Evolutionary conservation across 305 asterid genomes (phyloP).

Genomic region (Fraxinus albicans): DNA sequence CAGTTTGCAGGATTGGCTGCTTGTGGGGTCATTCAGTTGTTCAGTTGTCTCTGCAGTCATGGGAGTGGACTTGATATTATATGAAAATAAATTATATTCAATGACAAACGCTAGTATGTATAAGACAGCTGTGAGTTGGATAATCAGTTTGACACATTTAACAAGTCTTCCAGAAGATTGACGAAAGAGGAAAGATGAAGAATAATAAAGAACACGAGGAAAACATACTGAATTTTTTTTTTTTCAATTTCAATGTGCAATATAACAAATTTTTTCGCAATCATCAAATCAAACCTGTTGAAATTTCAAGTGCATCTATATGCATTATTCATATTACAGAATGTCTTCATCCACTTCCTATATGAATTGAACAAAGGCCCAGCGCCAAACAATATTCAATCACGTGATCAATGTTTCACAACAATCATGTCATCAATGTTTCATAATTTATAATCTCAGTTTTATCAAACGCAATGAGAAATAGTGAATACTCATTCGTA

Average conservation of each 20-base stretch:
- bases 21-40: conserved; percentile 24
- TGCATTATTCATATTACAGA: background rate
- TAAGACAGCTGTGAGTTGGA: background rate
- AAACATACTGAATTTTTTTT: background rate
- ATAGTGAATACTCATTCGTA: background rate
- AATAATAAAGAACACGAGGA: background rate
- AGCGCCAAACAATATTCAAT: background rate
- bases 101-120: background rate
- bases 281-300: background rate
- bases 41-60: conserved; percentile 34
- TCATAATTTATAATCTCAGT: background rate
- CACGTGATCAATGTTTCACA: background rate
- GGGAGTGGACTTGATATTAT: conserved; percentile 9
- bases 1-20: conserved; percentile 18
- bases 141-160: background rate
- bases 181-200: background rate
- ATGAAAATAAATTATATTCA: background rate
- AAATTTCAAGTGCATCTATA: background rate
- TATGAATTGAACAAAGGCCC: background rate
- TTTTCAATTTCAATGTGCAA: background rate
- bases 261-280: background rate
- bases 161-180: background rate
- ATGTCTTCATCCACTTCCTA: background rate
- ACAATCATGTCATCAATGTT: background rate
- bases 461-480: background rate